Evolutionary conservation across 768 basidiomycete genomes (phyloP), one percentile per base, ranked within the genome.

Genomic region (Rhodotorula paludigena): DNA sequence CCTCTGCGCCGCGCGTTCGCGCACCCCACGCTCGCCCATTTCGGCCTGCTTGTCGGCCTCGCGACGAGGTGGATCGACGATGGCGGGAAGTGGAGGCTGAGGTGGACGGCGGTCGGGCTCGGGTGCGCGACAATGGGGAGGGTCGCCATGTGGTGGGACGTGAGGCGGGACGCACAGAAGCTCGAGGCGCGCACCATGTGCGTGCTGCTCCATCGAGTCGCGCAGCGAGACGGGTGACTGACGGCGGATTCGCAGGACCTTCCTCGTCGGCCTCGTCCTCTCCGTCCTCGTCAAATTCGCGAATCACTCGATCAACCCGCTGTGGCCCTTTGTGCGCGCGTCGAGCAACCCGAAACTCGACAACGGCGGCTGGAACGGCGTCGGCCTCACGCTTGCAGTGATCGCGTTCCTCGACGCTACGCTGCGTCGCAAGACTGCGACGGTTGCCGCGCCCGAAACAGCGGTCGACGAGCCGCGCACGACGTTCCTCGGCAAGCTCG

Each of bases 271-370:
- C 3, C 79, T 92, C 23, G 74, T 89, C 35, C 65, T 87, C 10
- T 83, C 87, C 1, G 84, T 87, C 2, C 70, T 90, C 25, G 81
- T 85, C 28, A 93, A 92, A 76, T 87, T 88, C 69, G 81, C 84
- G 21, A 90, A 91, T 74, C 83, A 89, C 74, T 85, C 64, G 21
- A 52, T 70, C 55, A 70, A 69, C 45, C 72, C 72, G 9, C 42
- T 73, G 36, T 73, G 72, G 72, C 68, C 72, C 10, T 64, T 70
- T 49, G 52, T 66, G 47, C 58, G 63, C 32, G n/a, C 53, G 30
- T 38, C 39, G 12, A 2, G 36, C 5, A 33, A 57, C 23, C 57
- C 54, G 21, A 52, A 51, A 18, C 33, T 35, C 33, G 58, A 56
- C 30, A 72, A 64, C 41, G 66, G 70, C 36, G 70, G 70, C 1